Evolutionary conservation across 768 basidiomycete species (phyloP), one percentile per base, ranked within the genome.

Genomic region (Lentinula boryana): DNA sequence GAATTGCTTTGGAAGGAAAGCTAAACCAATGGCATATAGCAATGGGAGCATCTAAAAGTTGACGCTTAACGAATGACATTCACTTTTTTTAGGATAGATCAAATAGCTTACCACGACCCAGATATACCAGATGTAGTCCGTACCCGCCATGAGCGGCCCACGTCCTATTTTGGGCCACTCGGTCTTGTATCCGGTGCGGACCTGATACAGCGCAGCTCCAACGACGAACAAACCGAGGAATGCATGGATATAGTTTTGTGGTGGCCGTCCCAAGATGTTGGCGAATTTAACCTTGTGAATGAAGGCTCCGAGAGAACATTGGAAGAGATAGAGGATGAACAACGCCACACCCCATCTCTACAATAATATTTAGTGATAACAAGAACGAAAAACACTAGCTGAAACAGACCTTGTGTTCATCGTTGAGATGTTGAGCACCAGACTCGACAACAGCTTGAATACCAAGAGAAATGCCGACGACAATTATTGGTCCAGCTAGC

Each of bases 181-280:
- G 9, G 59, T 50, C 35, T 72, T 69, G 66, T 74, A 82, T 2
- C 83, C 82, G 16, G 70, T 72, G 51, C 76, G 71, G 15, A 80
- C 80, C 68, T 84, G 80, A 62, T 77, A 82, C 44, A 81, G 70
- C 27, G 82, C 75, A 5, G 84, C 69, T 8, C 67, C 79, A 54
- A 87, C 76, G 54, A 81, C 77, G 10, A 74, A 51, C 27, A 86
- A 65, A 0, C 85, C 86, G 0, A 86, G 59, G 13, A 82, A 60
- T 10, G 82, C 84, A 65, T 88, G 86, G 32, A 78, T 32, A 67
- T 84, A 86, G 67, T 88, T 85, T 63, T 80, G 84, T 49, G 75
- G 69, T 7, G 80, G 84, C 35, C 80, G 78, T 31, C 71, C 64
- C 0, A 63, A 63, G 8, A 65, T 57, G 46, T 69, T 61, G 16